These are phyloP conservation scores for Platanthera guangdongensis DNA, from an alignment of 106 monocot genomes.

Conservation along the genomic window DNA sequence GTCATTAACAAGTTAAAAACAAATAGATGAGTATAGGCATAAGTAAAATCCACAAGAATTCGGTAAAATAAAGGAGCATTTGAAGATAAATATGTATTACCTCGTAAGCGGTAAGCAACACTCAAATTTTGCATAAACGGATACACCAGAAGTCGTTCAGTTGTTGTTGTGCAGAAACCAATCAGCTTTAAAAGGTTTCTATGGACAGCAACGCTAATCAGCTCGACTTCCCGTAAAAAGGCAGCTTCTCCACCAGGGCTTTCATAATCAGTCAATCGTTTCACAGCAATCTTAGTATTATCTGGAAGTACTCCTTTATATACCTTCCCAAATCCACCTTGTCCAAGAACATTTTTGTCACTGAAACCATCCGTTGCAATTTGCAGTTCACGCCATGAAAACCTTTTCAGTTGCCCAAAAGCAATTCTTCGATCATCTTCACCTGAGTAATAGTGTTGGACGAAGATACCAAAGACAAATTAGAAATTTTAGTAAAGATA, in stretches of 20 bases:
- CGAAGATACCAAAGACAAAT: background rate
- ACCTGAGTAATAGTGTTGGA: slow-evolving; percentile 15
- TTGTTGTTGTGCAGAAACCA: slow-evolving; percentile 46
- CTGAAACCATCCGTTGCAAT: slow-evolving; percentile 51
- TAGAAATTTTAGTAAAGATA: background rate
- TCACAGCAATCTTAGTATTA: slow-evolving; percentile 43
- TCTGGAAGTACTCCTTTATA: slow-evolving; percentile 47
- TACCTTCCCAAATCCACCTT: slow-evolving; percentile 60
- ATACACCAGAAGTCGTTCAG: slow-evolving; percentile 50
- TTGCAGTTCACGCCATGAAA: slow-evolving; percentile 46
- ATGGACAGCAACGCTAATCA: slow-evolving; percentile 62
- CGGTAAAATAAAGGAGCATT: background rate
- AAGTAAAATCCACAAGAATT: background rate
- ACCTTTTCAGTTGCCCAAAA: slow-evolving; percentile 53
- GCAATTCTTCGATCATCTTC: slow-evolving; percentile 35
- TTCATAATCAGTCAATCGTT: slow-evolving; percentile 38
- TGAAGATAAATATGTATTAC: slow-evolving; percentile 15
- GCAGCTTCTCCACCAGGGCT: slow-evolving; percentile 47
- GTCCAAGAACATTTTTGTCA: slow-evolving; percentile 53
- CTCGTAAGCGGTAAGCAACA: slow-evolving; percentile 55
- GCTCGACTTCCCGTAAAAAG: slow-evolving; percentile 54
- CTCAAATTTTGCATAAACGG: slow-evolving; percentile 60
- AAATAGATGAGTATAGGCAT: background rate
- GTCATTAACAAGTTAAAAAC: background rate
- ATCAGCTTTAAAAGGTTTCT: slow-evolving; percentile 47